These are phyloP conservation scores for Blastomyces parvus DNA, from an alignment of 2,329 filamentous ascomycete species.

Conservation along the genomic window DNA sequence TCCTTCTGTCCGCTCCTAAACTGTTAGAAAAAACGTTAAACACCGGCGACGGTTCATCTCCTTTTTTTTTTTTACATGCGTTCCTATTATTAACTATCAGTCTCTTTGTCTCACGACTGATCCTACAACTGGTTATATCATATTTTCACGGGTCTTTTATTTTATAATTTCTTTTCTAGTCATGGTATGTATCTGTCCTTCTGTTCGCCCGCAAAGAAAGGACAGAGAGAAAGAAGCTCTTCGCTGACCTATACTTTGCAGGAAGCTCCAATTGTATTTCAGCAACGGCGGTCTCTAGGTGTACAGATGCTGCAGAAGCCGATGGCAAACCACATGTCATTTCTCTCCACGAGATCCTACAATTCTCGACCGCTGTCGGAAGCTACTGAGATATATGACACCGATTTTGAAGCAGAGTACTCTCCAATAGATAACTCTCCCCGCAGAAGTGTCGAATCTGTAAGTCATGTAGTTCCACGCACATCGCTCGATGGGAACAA, in stretches of 20 bases:
- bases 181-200: neutral
- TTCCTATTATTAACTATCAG: neutral
- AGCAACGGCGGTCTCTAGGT: constrained; percentile 10
- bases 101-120: neutral
- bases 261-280: constrained; percentile 12
- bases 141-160: neutral
- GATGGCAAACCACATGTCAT: constrained; percentile 10
- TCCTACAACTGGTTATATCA: neutral
- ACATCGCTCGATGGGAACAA: neutral
- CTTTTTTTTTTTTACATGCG: neutral
- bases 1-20: neutral
- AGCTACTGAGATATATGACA: constrained; percentile 29
- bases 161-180: neutral
- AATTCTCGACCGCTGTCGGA: constrained; percentile 25
- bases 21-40: constrained; percentile 7
- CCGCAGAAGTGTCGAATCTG: constrained; percentile 45
- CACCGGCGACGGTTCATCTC: constrained; percentile 8
- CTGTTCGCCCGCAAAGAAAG: neutral
- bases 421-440: constrained; percentile 29
- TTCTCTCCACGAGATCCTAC: constrained; percentile 15
- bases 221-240: neutral
- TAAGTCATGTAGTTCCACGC: constrained; percentile 12
- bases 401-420: constrained; percentile 39
- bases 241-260: constrained; percentile 6
- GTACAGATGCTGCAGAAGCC: constrained; percentile 16